phyloP scores from a whole-genome alignment of 2,329 filamentous ascomycete genomes.

The Arachnomyces sp. region DNA sequence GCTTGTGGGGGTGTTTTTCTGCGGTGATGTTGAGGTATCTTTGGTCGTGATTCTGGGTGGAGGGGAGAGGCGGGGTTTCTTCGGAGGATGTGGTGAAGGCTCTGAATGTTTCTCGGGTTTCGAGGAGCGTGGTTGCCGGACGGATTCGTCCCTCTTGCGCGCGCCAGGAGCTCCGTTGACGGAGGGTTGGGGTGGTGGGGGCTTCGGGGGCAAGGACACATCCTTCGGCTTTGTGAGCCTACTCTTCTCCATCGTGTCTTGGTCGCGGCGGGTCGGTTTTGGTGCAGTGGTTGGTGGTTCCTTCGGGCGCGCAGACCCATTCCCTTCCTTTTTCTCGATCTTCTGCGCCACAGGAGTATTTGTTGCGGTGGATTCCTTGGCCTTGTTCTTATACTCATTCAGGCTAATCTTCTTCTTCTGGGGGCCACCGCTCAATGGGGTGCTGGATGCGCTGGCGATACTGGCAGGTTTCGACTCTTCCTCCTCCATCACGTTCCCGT shows the following conservation, averaged over 20 bases:
- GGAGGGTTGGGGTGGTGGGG: no score
- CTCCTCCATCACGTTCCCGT: constrained; percentile 38
- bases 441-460: constrained; percentile 28
- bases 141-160: not conserved
- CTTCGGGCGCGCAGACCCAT: not conserved
- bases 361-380: constrained; percentile 26
- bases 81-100: constrained; percentile 24
- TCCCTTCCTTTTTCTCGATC: not conserved
- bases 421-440: constrained; percentile 33
- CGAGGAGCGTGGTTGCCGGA: not conserved
- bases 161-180: no score
- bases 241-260: no score
- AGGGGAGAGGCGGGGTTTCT: constrained; percentile 34
- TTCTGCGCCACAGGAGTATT: constrained; percentile 4
- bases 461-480: constrained; percentile 28
- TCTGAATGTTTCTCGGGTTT: constrained; percentile 16
- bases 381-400: constrained; percentile 53
- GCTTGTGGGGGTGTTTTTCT: constrained; percentile 14
- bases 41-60: constrained; percentile 28
- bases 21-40: constrained; percentile 16
- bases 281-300: not conserved
- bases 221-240: no score
- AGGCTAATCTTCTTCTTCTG: constrained; percentile 55
- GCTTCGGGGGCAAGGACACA: no score
- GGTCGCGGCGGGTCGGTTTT: not conserved